These are phyloP conservation scores for Cryomyces antarcticus DNA, from an alignment of 495 filamentous ascomycete genomes.

Conservation along the genomic window DNA sequence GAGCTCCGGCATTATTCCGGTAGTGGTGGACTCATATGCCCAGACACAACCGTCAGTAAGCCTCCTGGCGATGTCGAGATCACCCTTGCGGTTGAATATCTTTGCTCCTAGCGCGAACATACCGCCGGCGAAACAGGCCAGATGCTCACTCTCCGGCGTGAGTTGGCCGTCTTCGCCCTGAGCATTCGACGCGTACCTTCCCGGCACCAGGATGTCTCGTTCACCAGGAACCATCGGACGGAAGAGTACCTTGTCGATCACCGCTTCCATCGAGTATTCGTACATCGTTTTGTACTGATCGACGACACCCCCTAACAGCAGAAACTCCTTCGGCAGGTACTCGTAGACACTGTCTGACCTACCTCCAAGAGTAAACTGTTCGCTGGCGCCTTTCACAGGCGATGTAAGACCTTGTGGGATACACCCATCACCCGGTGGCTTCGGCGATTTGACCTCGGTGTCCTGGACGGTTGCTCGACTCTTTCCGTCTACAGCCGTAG, in stretches of 20 bases:
- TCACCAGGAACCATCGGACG: constrained; percentile 63
- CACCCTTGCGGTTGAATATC: constrained; percentile 56
- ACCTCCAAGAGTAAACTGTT: constrained; percentile 56
- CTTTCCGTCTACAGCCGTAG: background rate
- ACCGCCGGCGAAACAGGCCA: constrained; percentile 79
- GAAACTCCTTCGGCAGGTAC: constrained; percentile 70
- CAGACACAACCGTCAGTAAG: constrained; percentile 17
- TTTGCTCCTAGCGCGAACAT: constrained; percentile 86
- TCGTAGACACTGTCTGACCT: constrained; percentile 85
- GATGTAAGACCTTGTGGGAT: constrained; percentile 15
- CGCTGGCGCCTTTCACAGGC: constrained; percentile 4
- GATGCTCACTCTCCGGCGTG: constrained; percentile 41
- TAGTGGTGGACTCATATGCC: constrained; percentile 10
- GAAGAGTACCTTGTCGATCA: constrained; percentile 61
- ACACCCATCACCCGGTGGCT: constrained; percentile 1
- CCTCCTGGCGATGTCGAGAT: constrained; percentile 63
- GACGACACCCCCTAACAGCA: constrained; percentile 64
- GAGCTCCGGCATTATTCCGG: constrained; percentile 52
- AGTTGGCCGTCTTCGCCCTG: constrained; percentile 20
- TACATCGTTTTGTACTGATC: constrained; percentile 74
- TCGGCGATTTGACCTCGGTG: background rate
- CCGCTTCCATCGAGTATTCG: constrained; percentile 43
- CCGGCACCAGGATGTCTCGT: constrained; percentile 58
- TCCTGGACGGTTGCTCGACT: background rate
- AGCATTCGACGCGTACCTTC: constrained; percentile 26